These are phyloP conservation scores for Hygrophorus russula DNA, from an alignment of 768 basidiomycete species.

Conservation along the genomic window DNA sequence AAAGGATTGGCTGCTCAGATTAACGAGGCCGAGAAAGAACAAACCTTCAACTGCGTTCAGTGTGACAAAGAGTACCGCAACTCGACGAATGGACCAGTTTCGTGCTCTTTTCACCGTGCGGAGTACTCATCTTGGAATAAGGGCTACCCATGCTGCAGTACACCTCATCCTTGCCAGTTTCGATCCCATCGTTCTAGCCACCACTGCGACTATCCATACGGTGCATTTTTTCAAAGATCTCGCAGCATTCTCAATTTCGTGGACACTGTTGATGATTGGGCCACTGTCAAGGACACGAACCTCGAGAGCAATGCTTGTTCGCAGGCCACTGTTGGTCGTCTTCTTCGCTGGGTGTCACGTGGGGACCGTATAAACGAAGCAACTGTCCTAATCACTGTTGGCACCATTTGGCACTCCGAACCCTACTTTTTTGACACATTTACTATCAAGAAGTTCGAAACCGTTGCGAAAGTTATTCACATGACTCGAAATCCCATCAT, in stretches of 20 bases:
- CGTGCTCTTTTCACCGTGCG: conserved; percentile 27
- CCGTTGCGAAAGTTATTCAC: conserved; percentile 20
- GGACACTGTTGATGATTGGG: conserved; percentile 24
- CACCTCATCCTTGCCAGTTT: conserved; percentile 23
- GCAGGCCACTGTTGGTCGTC: conserved; percentile 19
- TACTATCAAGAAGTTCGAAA: conserved; percentile 23
- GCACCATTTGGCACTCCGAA: conserved; percentile 20
- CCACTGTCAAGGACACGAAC: conserved; percentile 22
- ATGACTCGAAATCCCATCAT: conserved; percentile 24
- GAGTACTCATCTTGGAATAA: conserved; percentile 24
- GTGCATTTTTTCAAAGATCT: conserved; percentile 23
- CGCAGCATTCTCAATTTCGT: conserved; percentile 19
- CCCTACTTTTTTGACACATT: conserved; percentile 28
- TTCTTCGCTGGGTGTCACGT: conserved; percentile 24
- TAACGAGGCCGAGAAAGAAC: conserved; percentile 23
- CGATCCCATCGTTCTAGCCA: conserved; percentile 24
- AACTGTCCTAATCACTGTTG: conserved; percentile 26
- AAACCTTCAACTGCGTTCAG: conserved; percentile 26
- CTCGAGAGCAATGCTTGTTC: conserved; percentile 20
- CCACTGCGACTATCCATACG: conserved; percentile 31
- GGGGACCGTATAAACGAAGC: conserved; percentile 21
- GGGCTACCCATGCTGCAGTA: conserved; percentile 25
- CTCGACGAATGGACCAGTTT: conserved; percentile 24
- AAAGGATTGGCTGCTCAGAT: conserved; percentile 24
- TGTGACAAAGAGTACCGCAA: conserved; percentile 26